Percentiles rank a stretch among this genome's conserved stretches.
Conservation (phyloP, 208 protist species). For the Porcisia deanei region DNA sequence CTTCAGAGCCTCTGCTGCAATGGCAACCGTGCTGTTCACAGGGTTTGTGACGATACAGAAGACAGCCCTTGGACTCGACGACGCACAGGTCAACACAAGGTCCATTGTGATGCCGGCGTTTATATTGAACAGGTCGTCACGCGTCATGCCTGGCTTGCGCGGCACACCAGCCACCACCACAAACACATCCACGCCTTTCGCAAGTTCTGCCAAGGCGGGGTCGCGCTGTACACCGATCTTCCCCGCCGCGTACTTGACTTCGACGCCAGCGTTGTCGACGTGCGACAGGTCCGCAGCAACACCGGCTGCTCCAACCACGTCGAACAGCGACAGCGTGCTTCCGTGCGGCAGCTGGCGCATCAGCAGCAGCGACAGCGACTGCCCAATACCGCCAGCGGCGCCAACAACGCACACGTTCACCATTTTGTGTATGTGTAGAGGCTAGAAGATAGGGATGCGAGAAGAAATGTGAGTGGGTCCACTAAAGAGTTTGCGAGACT, state of each 20-base stretch:
- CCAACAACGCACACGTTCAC: slow-evolving; percentile 90
- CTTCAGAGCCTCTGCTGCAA: slow-evolving; percentile 93
- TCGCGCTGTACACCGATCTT: slow-evolving; percentile 73
- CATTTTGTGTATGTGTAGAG: slow-evolving; percentile 37
- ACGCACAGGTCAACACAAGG: slow-evolving; percentile 84
- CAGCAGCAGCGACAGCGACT: slow-evolving; percentile 88
- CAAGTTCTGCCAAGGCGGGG: slow-evolving; percentile 61
- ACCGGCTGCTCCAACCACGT: slow-evolving; percentile 88
- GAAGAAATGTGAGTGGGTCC: no score
- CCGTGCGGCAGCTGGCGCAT: slow-evolving; percentile 71
- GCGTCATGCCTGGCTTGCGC: slow-evolving; percentile 97
- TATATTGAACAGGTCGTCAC: slow-evolving; percentile 96
- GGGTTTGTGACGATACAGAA: slow-evolving; percentile 96
- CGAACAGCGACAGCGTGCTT: slow-evolving; percentile 91
- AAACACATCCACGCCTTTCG: slow-evolving; percentile 90
- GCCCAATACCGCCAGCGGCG: slow-evolving; percentile 88
- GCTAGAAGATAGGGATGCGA: background rate
- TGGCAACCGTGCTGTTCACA: slow-evolving; percentile 96
- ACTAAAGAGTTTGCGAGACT: no score
- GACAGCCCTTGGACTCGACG: slow-evolving; percentile 87
- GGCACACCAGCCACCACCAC: slow-evolving; percentile 95
- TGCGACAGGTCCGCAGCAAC: slow-evolving; percentile 96
- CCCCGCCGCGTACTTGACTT: slow-evolving; percentile 76
- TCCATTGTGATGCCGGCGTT: slow-evolving; percentile 95
- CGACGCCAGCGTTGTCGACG: slow-evolving; percentile 75